These are phyloP conservation scores for Myotisia sp. DNA, from an alignment of 2,329 filamentous ascomycete genomes.

Conservation along the genomic window DNA sequence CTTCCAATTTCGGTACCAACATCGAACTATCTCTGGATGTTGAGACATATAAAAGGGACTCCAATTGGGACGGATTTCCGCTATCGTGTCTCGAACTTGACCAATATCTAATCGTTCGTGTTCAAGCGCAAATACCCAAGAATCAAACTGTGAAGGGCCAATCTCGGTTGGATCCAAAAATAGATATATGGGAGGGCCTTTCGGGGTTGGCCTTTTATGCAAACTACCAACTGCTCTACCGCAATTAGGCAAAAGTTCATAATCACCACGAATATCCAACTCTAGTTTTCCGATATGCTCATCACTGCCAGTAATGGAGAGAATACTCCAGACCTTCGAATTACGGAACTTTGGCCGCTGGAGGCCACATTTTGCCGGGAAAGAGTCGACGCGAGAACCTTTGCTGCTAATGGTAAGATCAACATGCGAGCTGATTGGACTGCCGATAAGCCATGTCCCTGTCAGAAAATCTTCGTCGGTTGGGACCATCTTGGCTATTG, in stretches of 20 bases:
- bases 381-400: slow-evolving; percentile 22
- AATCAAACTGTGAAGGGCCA: slow-evolving; percentile 34
- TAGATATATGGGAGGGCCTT: slow-evolving; percentile 33
- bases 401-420: slow-evolving; percentile 24
- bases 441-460: slow-evolving; percentile 34
- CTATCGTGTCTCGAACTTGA: slow-evolving; percentile 33
- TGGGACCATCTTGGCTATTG: slow-evolving; percentile 36
- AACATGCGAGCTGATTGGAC: slow-evolving; percentile 25
- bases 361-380: slow-evolving; percentile 29
- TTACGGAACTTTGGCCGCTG: slow-evolving; percentile 23
- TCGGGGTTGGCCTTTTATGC: slow-evolving; percentile 31
- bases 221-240: slow-evolving; percentile 43
- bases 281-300: slow-evolving; percentile 19
- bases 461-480: slow-evolving; percentile 16
- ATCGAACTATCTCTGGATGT: slow-evolving; percentile 13
- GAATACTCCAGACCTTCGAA: slow-evolving; percentile 31
- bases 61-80: slow-evolving; percentile 35
- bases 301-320: slow-evolving; percentile 28
- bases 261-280: slow-evolving; percentile 36
- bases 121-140: slow-evolving; percentile 43
- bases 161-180: slow-evolving; percentile 44
- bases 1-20: slow-evolving; percentile 21
- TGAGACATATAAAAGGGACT: slow-evolving; percentile 20
- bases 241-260: slow-evolving; percentile 40
- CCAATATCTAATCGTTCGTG: slow-evolving; percentile 34